These are phyloP conservation scores for Alternaria brassicae DNA, from an alignment of 2,329 filamentous ascomycete species.

Conservation along the genomic window DNA sequence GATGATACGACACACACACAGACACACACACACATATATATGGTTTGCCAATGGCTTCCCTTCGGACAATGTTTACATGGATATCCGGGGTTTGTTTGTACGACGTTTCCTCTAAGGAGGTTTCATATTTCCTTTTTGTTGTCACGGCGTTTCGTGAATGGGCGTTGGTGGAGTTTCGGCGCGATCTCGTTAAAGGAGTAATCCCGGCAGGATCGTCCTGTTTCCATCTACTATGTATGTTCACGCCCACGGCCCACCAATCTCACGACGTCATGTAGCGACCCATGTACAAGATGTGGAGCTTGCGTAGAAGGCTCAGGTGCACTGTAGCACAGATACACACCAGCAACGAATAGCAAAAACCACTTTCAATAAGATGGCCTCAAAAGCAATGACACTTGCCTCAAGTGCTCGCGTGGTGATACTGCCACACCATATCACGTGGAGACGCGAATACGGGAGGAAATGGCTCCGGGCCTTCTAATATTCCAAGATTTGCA, in stretches of 20 bases:
- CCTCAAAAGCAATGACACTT: neutral
- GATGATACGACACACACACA: neutral
- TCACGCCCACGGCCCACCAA: constrained; percentile 3
- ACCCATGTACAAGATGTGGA: neutral
- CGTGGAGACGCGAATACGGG: constrained; percentile 15
- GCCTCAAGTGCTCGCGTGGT: neutral
- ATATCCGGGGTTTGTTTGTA: neutral
- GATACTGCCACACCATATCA: constrained; percentile 9
- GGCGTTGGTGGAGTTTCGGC: constrained; percentile 10
- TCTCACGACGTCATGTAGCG: constrained; percentile 7
- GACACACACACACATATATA: neutral
- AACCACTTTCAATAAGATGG: neutral
- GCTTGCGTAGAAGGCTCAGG: neutral
- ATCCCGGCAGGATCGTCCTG: constrained; percentile 3
- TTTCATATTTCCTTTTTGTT: neutral
- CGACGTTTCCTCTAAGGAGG: neutral
- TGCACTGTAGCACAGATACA: neutral
- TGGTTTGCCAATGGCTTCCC: neutral
- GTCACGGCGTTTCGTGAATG: constrained; percentile 3
- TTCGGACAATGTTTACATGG: neutral
- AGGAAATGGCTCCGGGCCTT: neutral
- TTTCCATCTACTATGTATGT: constrained; percentile 1
- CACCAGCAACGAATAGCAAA: neutral
- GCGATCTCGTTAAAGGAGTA: neutral
- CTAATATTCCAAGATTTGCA: constrained; percentile 9